Evolutionary conservation across 1,284 basidiomycete species (phyloP), one percentile per base, ranked within the genome.

Genomic region (Moniliophthora roreri): DNA sequence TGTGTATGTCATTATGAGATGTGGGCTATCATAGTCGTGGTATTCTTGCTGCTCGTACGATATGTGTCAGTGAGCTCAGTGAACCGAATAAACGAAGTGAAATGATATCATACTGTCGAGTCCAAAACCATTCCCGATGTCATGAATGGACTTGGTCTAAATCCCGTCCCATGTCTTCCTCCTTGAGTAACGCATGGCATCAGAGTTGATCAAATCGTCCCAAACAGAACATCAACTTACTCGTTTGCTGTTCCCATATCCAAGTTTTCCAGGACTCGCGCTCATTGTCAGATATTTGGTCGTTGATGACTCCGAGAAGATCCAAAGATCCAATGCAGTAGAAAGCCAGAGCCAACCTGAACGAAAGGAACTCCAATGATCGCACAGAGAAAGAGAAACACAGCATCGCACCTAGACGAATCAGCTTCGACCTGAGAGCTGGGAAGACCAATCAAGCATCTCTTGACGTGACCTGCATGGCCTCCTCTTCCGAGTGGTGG

Each of bases 1-100:
- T 0, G 93, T 92, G 64, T 97, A 97, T 7, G 94, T 94, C 79
- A 93, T 91, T 53, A 95, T 93, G n/a, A 96, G 74, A 66, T 96
- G 90, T 0, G 91, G 87, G 4, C 81, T 78, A 57, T 91, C 82
- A 58, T 48, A 50, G 40, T 48, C 48, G 51, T 35, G 20, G 36
- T 60, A 57, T 18, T n/a, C 20, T 42, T 18, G 28, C 28, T 40
- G 20, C 18, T 32, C 20, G 9, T 8, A 26, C 52, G 26, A 34
- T 21, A 40, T 20, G 44, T 24, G 24, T 6, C 21, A 15, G 10
- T 37, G 16, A 10, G 23, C 23, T n/a, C 8, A 15, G 48, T 11
- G n/a, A 16, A 8, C 23, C 24, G 24, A 37, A 48, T 13, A 35
- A 48, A 20, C 13, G 24, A 18, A 50, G 16, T 18, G 7, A 18